phyloP scores from a whole-genome alignment of 768 basidiomycete species.

The Leccinum barrowsii region DNA sequence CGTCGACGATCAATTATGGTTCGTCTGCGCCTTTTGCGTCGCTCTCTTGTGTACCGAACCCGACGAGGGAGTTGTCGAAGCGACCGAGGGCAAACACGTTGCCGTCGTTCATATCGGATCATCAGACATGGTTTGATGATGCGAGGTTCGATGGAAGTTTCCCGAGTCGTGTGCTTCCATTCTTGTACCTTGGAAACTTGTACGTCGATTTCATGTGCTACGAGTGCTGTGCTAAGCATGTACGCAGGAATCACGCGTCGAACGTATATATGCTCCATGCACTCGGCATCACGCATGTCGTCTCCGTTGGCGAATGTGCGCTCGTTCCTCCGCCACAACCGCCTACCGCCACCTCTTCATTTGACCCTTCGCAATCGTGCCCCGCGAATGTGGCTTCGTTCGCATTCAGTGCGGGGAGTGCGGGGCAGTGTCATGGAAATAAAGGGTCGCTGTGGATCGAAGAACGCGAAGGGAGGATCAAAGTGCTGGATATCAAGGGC shows the following conservation, averaged over 20 bases:
- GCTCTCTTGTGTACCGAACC: slow-evolving; percentile 1
- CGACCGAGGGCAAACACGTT: slow-evolving; percentile 73
- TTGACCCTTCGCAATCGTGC: neutral
- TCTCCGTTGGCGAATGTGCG: slow-evolving; percentile 94
- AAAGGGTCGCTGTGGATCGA: slow-evolving; percentile 84
- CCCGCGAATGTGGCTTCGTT: slow-evolving; percentile 11
- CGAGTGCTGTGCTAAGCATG: neutral
- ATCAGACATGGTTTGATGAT: slow-evolving; percentile 94
- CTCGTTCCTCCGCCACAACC: slow-evolving; percentile 71
- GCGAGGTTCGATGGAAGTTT: slow-evolving; percentile 93
- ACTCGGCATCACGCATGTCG: slow-evolving; percentile 94
- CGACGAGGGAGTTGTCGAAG: slow-evolving; percentile 24
- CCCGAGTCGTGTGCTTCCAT: slow-evolving; percentile 88
- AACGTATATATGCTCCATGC: slow-evolving; percentile 97
- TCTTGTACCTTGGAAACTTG: slow-evolving; percentile 93
- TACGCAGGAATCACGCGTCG: slow-evolving; percentile 79
- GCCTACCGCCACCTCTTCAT: neutral
- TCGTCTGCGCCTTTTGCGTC: slow-evolving; percentile 10
- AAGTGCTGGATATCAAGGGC: slow-evolving; percentile 87
- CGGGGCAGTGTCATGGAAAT: slow-evolving; percentile 45
- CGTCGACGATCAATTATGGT: slow-evolving; percentile 19
- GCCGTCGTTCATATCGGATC: slow-evolving; percentile 62
- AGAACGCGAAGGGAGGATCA: slow-evolving; percentile 84
- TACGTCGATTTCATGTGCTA: slow-evolving; percentile 40
- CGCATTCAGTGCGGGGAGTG: slow-evolving; percentile 37